Base-by-base conservation (phyloP, 352 stramenopile species). In the Pythium vanterpoolii region DNA sequence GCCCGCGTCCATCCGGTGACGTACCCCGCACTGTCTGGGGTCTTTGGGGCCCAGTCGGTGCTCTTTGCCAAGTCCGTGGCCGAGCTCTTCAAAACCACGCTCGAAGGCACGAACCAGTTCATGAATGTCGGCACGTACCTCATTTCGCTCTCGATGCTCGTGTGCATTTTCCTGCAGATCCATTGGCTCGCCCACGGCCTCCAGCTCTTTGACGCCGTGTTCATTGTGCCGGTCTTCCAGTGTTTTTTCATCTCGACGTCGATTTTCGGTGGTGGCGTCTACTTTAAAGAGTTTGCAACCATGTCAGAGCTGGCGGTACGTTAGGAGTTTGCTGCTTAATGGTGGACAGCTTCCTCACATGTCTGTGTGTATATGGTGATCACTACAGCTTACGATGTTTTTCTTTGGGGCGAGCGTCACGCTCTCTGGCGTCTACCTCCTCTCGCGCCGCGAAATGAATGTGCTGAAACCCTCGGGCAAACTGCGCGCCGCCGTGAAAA, bases 211-310 rank as follows among this genome's bases (percentile, higher is more conserved):
- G 88, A 96, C 65, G 88, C 87, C 2, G 83, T 93, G 9, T 90
- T 97, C 33, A 70, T 97, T 30, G 81, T 95, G 11, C 86, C 86
- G 0, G 76, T 91, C 3, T 93, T 95, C 60, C 81, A 91, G 69
- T 95, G 90, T 51, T 96, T 96, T 65, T 96, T 95, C 71, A 97
- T 93, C 45, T 93, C 90, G 4, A 81, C 93, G n/a, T 90, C 79
- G 21, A 90, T 97, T 46, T 81, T 96, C 38, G 87, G 83, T 8
- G 89, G 89, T 9, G 89, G 86, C 11, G 73, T 97, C 5, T 97
- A 96, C 65, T 97, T 97, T 49, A 86, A 90, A 51, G 84, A 94
- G 62, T 92, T 94, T 54, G 60, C 71, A 8, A 66, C 55, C 31
- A 89, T 94, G 75, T 38, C 60, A 11, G 54, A 58, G 0, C 64